A percentile compares a stretch with the other conserved stretches of the same genome.
Conservation (phyloP, 106 monocot species). For the Chionographis japonica region DNA sequence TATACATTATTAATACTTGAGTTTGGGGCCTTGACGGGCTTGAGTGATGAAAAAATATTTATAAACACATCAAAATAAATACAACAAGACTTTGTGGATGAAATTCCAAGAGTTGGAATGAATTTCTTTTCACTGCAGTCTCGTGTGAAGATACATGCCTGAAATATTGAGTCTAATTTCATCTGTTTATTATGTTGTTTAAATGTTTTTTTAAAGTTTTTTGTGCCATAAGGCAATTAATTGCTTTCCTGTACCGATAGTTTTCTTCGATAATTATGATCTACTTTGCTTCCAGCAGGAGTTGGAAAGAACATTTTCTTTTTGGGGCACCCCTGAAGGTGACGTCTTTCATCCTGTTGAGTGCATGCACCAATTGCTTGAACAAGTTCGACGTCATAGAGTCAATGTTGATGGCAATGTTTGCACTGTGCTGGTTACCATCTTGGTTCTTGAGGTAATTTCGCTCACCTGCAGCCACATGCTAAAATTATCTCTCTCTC, state of each 20-base stretch:
- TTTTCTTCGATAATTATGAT: not conserved
- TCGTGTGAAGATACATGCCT: no score
- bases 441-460: slow-evolving; percentile 88
- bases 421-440: slow-evolving; percentile 84
- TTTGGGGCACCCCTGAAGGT: slow-evolving; percentile 87
- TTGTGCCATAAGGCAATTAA: not conserved
- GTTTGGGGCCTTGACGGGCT: no score
- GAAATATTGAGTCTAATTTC: no score
- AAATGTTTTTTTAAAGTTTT: not conserved
- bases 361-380: slow-evolving; percentile 84
- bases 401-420: slow-evolving; percentile 88
- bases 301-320: slow-evolving; percentile 61
- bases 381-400: slow-evolving; percentile 68
- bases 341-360: slow-evolving; percentile 73
- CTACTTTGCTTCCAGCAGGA: slow-evolving; percentile 30
- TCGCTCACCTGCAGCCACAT: not conserved
- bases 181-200: no score
- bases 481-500: not conserved
- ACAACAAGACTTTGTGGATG: no score
- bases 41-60: no score
- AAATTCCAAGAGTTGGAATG: no score
- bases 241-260: no score
- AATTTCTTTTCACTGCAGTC: no score
- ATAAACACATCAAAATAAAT: no score
- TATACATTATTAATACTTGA: no score